Percentiles rank a stretch among this genome's conserved stretches.
phyloP scores from a whole-genome alignment of 345 rosid species.

The Nephelium lappaceum region DNA sequence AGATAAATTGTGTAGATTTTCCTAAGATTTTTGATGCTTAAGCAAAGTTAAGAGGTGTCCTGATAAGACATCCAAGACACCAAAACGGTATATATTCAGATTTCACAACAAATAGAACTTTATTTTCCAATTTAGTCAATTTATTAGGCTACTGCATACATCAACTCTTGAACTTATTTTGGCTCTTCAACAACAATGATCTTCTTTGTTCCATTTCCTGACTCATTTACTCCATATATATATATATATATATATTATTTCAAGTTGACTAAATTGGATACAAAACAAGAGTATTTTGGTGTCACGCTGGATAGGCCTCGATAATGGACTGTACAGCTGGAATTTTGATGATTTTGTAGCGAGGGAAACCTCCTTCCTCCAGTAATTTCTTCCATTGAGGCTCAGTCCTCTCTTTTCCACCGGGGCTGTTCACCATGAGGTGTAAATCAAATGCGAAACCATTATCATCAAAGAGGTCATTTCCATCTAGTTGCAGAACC shows the following conservation, averaged over 20 bases:
- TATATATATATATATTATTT: too few relatives aligned
- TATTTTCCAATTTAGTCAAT: neutral
- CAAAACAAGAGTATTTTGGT: neutral
- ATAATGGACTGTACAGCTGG: constrained; percentile 35
- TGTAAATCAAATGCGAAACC: constrained; percentile 32
- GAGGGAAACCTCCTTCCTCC: constrained; percentile 37
- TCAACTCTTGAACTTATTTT: too few relatives aligned
- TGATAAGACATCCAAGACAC: neutral
- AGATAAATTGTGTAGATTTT: neutral
- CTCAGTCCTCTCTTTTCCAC: constrained; percentile 40
- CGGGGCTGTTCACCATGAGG: constrained; percentile 28
- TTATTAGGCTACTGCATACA: too few relatives aligned
- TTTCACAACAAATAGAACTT: neutral
- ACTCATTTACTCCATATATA: too few relatives aligned
- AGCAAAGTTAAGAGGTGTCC: neutral
- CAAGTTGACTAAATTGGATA: too few relatives aligned
- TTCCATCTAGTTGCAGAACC: constrained; percentile 26
- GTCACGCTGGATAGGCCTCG: constrained; percentile 38
- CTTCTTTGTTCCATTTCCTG: too few relatives aligned
- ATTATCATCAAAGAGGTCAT: constrained; percentile 14
- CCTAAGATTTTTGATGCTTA: too few relatives aligned
- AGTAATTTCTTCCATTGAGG: constrained; percentile 41
- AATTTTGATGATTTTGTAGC: constrained; percentile 38
- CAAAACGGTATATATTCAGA: too few relatives aligned
- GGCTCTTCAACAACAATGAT: too few relatives aligned